Evolutionary conservation across 2,329 filamentous ascomycete genomes (phyloP), one percentile per base, ranked within the genome.

Genomic region (Hypomyces rosellus): DNA sequence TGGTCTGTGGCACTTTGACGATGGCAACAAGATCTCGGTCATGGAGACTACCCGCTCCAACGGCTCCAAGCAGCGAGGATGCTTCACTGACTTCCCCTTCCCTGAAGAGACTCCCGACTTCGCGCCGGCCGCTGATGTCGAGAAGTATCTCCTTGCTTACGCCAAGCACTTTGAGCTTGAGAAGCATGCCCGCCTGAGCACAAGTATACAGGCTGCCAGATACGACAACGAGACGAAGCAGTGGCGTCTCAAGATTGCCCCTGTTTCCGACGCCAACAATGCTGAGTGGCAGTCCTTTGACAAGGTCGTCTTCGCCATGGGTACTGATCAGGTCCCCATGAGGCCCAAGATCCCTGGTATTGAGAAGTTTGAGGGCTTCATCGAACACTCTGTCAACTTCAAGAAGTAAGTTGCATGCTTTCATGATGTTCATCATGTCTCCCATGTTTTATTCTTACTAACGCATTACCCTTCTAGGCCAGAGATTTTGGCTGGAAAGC

Each of bases 1-100:
- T 9, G 72, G 73, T 0, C 56, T 75, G 1, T 75, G 72, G 72
- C 63, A 66, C 15, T 72, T 65, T 51, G 70, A 63, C 11, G 60
- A 63, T n/a, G 7, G n/a, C 2, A 16, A 6, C 25, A 30, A 30
- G 20, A n/a, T 33, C 38, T 25, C 36, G 20, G 8, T 4, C 12
- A 25, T 14, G 38, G 14, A 22, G 7, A 2, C 22, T 18, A 15
- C 12, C 15, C 20, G 6, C 42, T 46, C 14, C 14, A 16, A 14
- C 30, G 11, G n/a, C 8, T 37, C 22, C 34, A 50, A 42, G 50
- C 30, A 8, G 39, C 47, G 25, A 30, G 25, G 25, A 30, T 30
- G 25, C 12, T 51, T 47, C 38, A 69, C 66, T 13, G 67, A 69
- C 50, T 69, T 65, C 51, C 65, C 66, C 4, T 65, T 68, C 46